Percentiles rank a stretch among this genome's conserved stretches.
These are phyloP conservation scores for Hypocrella siamensis DNA, from an alignment of 2,329 filamentous ascomycete genomes.

Conservation along the genomic window DNA sequence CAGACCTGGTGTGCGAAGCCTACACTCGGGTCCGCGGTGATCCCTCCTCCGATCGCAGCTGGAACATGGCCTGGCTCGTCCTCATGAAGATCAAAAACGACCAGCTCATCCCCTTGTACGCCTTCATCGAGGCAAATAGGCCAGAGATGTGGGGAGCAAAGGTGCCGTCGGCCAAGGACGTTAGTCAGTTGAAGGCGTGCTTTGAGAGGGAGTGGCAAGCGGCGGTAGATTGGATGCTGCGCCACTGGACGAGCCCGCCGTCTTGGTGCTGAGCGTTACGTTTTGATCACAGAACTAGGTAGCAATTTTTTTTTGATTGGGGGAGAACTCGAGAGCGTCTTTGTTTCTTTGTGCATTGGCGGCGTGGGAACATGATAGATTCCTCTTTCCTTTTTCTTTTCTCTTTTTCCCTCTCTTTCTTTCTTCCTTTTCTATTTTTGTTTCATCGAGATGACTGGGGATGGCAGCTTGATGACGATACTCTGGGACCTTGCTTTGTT, in stretches of 20 bases:
- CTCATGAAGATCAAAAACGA: conserved; percentile 49
- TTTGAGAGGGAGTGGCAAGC: conserved; percentile 53
- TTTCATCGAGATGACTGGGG: too few relatives aligned
- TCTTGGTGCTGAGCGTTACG: conserved; percentile 32
- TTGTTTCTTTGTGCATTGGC: too few relatives aligned
- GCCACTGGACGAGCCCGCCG: conserved; percentile 50
- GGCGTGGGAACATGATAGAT: too few relatives aligned
- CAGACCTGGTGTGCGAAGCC: conserved; percentile 48
- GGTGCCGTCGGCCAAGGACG: conserved; percentile 37
- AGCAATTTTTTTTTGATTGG: too few relatives aligned
- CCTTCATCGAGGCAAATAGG: conserved; percentile 41
- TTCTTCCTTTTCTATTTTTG: too few relatives aligned
- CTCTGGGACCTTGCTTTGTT: too few relatives aligned
- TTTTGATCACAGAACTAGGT: too few relatives aligned
- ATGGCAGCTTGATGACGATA: too few relatives aligned
- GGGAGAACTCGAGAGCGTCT: neutral
- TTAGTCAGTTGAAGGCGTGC: conserved; percentile 41
- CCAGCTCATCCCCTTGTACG: conserved; percentile 44
- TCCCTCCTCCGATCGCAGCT: conserved; percentile 50
- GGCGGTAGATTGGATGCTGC: conserved; percentile 49
- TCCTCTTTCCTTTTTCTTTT: too few relatives aligned
- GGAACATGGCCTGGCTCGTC: conserved; percentile 64
- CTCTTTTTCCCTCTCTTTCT: too few relatives aligned
- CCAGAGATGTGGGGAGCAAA: conserved; percentile 56
- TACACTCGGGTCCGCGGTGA: conserved; percentile 47